Percentiles rank a stretch among this genome's conserved stretches.
Conservation (phyloP, 805 yeast genomes). For the Ogataea sp. region DNA sequence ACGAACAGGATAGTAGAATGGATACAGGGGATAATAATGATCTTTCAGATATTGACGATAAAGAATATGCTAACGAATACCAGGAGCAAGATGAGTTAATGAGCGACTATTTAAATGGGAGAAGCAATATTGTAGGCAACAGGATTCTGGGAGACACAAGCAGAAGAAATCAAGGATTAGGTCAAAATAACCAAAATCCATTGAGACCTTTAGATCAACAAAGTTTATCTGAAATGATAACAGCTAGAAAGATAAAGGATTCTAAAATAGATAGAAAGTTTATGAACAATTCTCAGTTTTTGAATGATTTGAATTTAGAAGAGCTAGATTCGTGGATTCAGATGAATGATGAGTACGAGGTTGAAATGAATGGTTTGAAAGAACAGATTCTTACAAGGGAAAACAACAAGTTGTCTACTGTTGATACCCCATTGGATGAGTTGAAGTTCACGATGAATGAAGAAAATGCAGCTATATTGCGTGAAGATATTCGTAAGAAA, state of each 20-base stretch:
- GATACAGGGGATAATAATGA: no score
- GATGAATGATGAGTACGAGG: conserved; percentile 24
- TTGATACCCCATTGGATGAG: conserved; percentile 15
- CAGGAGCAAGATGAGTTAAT: conserved; percentile 1
- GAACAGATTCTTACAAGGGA: conserved; percentile 4
- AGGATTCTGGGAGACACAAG: conserved; percentile 16
- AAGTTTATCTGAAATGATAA: conserved; percentile 9
- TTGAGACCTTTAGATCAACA: conserved; percentile 6
- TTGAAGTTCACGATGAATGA: conserved; percentile 10
- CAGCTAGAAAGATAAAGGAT: conserved; percentile 12
- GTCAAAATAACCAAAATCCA: no score
- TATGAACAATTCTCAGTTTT: conserved; percentile 18
- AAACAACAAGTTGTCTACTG: conserved; percentile 4
- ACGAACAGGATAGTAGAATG: no score
- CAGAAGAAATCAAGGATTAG: no score
- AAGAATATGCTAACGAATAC: no score
- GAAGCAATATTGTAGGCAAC: conserved; percentile 4
- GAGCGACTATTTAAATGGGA: not conserved
- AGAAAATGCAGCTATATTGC: conserved; percentile 10
- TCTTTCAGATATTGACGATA: no score
- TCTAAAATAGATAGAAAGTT: conserved; percentile 20
- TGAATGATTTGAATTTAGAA: conserved; percentile 18
- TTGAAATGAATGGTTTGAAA: conserved; percentile 14
- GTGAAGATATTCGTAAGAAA: conserved; percentile 9
- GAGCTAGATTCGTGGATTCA: conserved; percentile 25